Evolutionary conservation across 345 rosid genomes (phyloP).

Genomic region (Cochlearia excelsa): DNA sequence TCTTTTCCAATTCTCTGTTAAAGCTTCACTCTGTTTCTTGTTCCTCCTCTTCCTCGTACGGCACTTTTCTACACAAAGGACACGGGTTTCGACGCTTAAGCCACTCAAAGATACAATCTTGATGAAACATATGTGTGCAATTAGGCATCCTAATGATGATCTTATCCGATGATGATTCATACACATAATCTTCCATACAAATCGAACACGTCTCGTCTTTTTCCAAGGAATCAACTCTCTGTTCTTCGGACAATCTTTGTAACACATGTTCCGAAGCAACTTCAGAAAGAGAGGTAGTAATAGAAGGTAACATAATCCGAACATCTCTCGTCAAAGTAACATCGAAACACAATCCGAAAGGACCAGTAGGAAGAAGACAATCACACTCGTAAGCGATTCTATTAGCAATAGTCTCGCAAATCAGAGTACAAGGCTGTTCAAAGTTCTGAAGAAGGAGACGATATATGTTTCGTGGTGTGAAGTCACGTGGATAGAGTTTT

Average conservation of each 20-base stretch:
- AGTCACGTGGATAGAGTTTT: too few species aligned
- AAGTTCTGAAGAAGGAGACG: neutral
- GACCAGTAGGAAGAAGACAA: neutral
- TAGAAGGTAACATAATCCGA: neutral
- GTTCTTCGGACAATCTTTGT: slow-evolving; percentile 4
- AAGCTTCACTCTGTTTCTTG: too few species aligned
- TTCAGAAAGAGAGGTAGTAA: neutral
- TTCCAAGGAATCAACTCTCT: neutral
- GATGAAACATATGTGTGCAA: slow-evolving; percentile 23
- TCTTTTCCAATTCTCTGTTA: too few species aligned
- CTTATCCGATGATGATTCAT: too few species aligned
- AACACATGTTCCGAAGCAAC: slow-evolving; percentile 7
- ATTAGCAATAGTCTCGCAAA: neutral
- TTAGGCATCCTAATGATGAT: slow-evolving; percentile 10
- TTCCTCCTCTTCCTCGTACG: neutral
- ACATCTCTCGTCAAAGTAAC: neutral
- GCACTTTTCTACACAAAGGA: slow-evolving; percentile 4
- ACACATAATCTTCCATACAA: slow-evolving; percentile 4
- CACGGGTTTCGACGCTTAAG: neutral
- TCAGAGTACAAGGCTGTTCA: neutral
- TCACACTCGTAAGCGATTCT: neutral
- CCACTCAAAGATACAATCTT: slow-evolving; percentile 19
- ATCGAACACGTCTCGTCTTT: slow-evolving; percentile 6
- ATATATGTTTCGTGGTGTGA: neutral
- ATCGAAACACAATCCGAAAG: neutral